These are phyloP conservation scores for Xerocomellus intermedius DNA, from an alignment of 768 basidiomycete species.

Conservation along the genomic window DNA sequence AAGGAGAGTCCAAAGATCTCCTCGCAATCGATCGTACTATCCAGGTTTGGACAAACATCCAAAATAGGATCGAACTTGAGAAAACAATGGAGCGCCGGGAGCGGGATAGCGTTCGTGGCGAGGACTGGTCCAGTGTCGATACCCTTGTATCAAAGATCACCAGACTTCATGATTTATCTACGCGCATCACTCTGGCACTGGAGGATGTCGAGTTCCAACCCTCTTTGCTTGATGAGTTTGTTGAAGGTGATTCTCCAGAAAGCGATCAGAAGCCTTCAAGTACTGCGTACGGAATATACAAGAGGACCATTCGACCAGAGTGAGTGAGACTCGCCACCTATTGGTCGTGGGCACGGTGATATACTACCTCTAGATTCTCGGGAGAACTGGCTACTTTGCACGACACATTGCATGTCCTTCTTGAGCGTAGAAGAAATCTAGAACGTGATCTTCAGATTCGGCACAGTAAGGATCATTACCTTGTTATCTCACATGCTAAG, in stretches of 20 bases:
- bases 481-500: slow-evolving; percentile 7
- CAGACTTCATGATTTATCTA: slow-evolving; percentile 50
- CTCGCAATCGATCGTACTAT: slow-evolving; percentile 63
- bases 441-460: slow-evolving; percentile 51
- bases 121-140: slow-evolving; percentile 60
- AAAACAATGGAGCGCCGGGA: slow-evolving; percentile 46
- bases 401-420: slow-evolving; percentile 40
- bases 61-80: slow-evolving; percentile 53
- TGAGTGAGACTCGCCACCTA: slow-evolving; percentile 30
- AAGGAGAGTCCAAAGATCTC: slow-evolving; percentile 66
- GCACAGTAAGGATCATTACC: slow-evolving; percentile 44
- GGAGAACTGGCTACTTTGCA: slow-evolving; percentile 51
- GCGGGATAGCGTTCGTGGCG: slow-evolving; percentile 10
- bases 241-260: slow-evolving; percentile 19
- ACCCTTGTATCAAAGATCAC: slow-evolving; percentile 51
- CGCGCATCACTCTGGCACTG: slow-evolving; percentile 53
- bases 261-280: slow-evolving; percentile 13
- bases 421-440: slow-evolving; percentile 47
- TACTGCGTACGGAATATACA: slow-evolving; percentile 34
- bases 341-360: neutral
- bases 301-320: slow-evolving; percentile 68
- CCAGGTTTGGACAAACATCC: slow-evolving; percentile 54
- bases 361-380: slow-evolving; percentile 52
- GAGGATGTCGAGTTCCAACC: slow-evolving; percentile 27
- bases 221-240: slow-evolving; percentile 21